phyloP scores from a whole-genome alignment of 2,329 filamentous ascomycete species.

The Epichloe hybrida region DNA sequence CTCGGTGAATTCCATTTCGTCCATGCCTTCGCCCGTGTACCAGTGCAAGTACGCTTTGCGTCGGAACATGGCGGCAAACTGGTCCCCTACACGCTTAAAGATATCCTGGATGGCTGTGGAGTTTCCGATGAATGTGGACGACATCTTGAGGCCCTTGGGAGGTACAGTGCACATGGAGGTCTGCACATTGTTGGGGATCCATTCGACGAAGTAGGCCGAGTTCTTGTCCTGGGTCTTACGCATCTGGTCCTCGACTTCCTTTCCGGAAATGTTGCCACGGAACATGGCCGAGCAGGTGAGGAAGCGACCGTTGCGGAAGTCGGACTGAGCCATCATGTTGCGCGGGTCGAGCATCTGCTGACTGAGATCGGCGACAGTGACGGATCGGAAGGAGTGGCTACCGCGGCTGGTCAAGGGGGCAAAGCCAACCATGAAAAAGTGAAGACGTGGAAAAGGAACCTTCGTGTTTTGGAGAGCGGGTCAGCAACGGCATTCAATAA shows the following conservation, averaged over 20 bases:
- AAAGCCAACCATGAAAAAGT: slow-evolving; percentile 99
- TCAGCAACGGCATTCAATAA: background rate
- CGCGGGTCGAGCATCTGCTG: slow-evolving; percentile 99
- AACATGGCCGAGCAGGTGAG: slow-evolving; percentile 99
- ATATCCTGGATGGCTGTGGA: slow-evolving; percentile 99
- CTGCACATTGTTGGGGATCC: slow-evolving; percentile 99
- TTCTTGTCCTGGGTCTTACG: slow-evolving; percentile 99
- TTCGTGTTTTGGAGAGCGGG: background rate
- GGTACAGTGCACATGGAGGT: slow-evolving; percentile 98
- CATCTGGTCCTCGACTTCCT: slow-evolving; percentile 99
- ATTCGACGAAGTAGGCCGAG: slow-evolving; percentile 97
- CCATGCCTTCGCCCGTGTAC: slow-evolving; percentile 99
- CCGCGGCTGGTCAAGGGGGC: slow-evolving; percentile 76
- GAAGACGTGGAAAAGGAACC: slow-evolving; percentile 98
- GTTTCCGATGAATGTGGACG: slow-evolving; percentile 97
- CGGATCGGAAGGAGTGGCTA: slow-evolving; percentile 88
- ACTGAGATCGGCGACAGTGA: slow-evolving; percentile 93
- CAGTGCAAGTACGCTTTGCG: slow-evolving; percentile 99
- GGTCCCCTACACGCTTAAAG: slow-evolving; percentile 98
- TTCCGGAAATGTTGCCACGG: slow-evolving; percentile 99
- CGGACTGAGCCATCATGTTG: slow-evolving; percentile 99
- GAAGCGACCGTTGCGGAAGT: slow-evolving; percentile 99
- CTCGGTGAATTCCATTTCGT: slow-evolving; percentile 99
- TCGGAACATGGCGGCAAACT: slow-evolving; percentile 99
- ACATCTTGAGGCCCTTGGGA: slow-evolving; percentile 95